Percentiles rank a stretch among this genome's conserved stretches.
phyloP scores from a whole-genome alignment of 768 basidiomycete species.

The Boletus vermiculosoides region DNA sequence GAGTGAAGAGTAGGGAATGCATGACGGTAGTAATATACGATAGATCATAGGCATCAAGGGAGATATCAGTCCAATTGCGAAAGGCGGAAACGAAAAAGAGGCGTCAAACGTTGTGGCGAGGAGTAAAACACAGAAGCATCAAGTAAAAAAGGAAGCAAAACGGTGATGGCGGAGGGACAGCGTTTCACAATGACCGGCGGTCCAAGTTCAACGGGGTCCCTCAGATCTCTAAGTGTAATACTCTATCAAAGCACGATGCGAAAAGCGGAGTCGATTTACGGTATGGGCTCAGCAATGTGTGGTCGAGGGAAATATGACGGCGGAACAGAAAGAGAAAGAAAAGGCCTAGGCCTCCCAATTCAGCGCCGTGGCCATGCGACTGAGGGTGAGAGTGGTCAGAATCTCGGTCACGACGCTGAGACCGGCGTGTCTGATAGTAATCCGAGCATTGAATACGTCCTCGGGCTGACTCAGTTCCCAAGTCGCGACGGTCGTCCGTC shows the following conservation, averaged over 20 bases:
- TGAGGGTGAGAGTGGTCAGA: slow-evolving; percentile 69
- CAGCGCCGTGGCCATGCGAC: slow-evolving; percentile 63
- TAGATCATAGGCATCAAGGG: slow-evolving; percentile 2
- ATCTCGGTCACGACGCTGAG: slow-evolving; percentile 73
- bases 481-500: slow-evolving; percentile 56
- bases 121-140: slow-evolving; percentile 16
- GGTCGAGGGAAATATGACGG: background rate
- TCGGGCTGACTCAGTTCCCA: slow-evolving; percentile 65
- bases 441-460: slow-evolving; percentile 55
- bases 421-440: slow-evolving; percentile 57
- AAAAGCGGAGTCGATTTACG: background rate
- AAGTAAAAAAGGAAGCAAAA: slow-evolving; percentile 1
- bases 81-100: background rate
- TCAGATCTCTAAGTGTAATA: background rate
- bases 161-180: background rate
- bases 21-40: slow-evolving; percentile 21
- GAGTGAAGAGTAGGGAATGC: slow-evolving; percentile 10
- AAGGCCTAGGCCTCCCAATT: slow-evolving; percentile 42
- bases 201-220: background rate
- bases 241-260: background rate
- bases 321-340: background rate
- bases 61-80: background rate
- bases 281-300: slow-evolving; percentile 6
- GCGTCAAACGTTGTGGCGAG: background rate
- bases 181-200: slow-evolving; percentile 21